Conservation (phyloP, 768 basidiomycete species). For the Pilatotrama ljubarskyi region DNA sequence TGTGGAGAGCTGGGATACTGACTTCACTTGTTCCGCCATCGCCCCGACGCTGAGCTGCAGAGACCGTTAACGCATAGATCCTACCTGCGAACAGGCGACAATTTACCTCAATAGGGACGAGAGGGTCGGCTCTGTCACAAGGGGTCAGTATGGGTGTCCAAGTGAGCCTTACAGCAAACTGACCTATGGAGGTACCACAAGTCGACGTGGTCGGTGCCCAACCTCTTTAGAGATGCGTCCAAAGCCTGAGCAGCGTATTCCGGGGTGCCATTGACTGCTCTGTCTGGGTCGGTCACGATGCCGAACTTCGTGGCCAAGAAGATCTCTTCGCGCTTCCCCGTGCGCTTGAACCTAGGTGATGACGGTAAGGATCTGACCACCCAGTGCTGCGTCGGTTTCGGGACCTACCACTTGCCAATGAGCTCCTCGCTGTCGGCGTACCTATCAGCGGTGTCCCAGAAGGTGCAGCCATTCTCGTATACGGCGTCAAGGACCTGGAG, state of each 20-base stretch:
- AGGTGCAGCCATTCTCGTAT: conserved; percentile 41
- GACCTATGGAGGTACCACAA: conserved; percentile 36
- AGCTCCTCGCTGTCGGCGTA: conserved; percentile 47
- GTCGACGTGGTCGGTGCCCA: conserved; percentile 35
- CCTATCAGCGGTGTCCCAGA: conserved; percentile 48
- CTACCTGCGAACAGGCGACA: not conserved
- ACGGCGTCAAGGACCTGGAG: conserved; percentile 44
- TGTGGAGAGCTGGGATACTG: conserved; percentile 28
- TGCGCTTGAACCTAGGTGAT: conserved; percentile 51
- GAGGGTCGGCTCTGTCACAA: not conserved
- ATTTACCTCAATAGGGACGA: conserved; percentile 11
- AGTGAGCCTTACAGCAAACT: not conserved
- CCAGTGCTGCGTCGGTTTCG: not conserved
- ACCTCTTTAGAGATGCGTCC: conserved; percentile 28
- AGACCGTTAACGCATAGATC: not conserved
- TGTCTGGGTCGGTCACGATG: conserved; percentile 9
- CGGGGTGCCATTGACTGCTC: conserved; percentile 28
- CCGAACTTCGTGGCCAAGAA: conserved; percentile 45
- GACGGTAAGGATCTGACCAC: not conserved
- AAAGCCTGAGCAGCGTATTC: conserved; percentile 29
- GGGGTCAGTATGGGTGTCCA: not conserved
- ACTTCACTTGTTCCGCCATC: conserved; percentile 34
- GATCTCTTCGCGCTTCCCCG: conserved; percentile 52
- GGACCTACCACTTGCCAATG: conserved; percentile 43
- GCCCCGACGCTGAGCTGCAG: conserved; percentile 26